These are phyloP conservation scores for Trametes cinnabarina DNA, from an alignment of 768 basidiomycete genomes.

Conservation along the genomic window DNA sequence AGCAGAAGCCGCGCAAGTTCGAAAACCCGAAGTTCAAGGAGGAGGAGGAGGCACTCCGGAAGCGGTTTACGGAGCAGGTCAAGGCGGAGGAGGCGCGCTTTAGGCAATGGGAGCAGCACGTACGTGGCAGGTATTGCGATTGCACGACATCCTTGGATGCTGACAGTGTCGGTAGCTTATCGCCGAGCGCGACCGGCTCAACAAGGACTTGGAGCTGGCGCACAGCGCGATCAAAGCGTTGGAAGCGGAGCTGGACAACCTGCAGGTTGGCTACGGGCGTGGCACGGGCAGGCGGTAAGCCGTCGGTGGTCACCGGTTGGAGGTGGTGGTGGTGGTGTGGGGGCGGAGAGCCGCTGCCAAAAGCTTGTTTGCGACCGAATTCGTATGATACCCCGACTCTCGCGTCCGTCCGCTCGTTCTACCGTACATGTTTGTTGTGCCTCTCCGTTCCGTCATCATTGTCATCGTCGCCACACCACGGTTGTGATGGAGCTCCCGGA, in stretches of 20 bases:
- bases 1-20: constrained; percentile 96
- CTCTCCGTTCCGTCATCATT: background rate
- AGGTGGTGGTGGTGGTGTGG: background rate
- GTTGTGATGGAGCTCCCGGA: no score
- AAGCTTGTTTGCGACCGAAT: constrained; percentile 4
- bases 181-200: constrained; percentile 95
- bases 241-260: constrained; percentile 86
- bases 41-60: constrained; percentile 94
- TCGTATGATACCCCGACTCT: constrained; percentile 16
- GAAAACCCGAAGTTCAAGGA: constrained; percentile 99
- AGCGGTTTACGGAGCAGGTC: constrained; percentile 99
- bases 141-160: background rate
- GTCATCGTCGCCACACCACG: background rate
- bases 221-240: constrained; percentile 89
- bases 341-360: constrained; percentile 2
- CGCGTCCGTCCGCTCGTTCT: constrained; percentile 16
- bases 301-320: background rate
- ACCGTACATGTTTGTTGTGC: constrained; percentile 12
- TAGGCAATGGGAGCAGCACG: constrained; percentile 99
- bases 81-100: constrained; percentile 97
- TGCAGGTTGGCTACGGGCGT: constrained; percentile 82
- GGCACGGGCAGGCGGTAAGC: constrained; percentile 61
- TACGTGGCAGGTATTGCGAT: constrained; percentile 40
- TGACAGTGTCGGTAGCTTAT: constrained; percentile 66
- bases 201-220: constrained; percentile 95